phyloP scores from a whole-genome alignment of 345 rosid species.

The Capsella bursapastoris region DNA sequence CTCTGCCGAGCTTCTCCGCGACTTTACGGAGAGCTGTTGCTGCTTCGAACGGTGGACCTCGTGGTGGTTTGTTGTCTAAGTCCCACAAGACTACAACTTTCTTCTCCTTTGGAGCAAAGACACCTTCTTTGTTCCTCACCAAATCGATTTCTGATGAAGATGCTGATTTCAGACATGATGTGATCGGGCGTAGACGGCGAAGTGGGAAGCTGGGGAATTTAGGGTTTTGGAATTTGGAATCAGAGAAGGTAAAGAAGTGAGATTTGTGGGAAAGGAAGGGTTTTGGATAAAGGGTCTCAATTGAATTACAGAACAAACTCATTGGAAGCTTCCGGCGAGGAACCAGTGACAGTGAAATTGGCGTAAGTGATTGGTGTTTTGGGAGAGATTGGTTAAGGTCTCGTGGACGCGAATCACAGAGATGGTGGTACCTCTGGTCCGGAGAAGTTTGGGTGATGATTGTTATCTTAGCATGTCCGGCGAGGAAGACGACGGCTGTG shows the following conservation, averaged over 20 bases:
- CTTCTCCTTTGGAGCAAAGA: constrained; percentile 64
- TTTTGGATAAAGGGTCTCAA: constrained; percentile 39
- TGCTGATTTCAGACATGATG: constrained; percentile 43
- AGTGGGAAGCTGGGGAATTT: constrained; percentile 13
- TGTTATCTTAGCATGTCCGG: constrained; percentile 20
- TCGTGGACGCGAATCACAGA: not conserved
- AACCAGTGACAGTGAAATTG: not conserved
- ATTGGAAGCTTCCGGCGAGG: constrained; percentile 17
- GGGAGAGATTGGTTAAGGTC: not conserved
- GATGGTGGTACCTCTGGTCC: constrained; percentile 8
- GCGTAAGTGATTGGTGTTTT: not conserved
- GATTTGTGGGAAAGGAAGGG: constrained; percentile 37
- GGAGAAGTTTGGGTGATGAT: not conserved
- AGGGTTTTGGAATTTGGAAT: constrained; percentile 17
- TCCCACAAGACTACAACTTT: constrained; percentile 92
- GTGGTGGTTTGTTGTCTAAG: constrained; percentile 95
- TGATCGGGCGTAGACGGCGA: constrained; percentile 29
- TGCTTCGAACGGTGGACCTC: constrained; percentile 79
- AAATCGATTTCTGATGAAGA: constrained; percentile 73
- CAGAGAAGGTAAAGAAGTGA: constrained; percentile 41
- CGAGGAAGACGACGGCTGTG: constrained; percentile 41
- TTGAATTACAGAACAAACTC: constrained; percentile 52
- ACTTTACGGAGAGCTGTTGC: constrained; percentile 64
- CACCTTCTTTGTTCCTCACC: constrained; percentile 75
- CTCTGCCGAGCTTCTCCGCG: constrained; percentile 69